Evolutionary conservation across 208 protist genomes (phyloP).

Genomic region (Acanthamoeba triangularis): DNA sequence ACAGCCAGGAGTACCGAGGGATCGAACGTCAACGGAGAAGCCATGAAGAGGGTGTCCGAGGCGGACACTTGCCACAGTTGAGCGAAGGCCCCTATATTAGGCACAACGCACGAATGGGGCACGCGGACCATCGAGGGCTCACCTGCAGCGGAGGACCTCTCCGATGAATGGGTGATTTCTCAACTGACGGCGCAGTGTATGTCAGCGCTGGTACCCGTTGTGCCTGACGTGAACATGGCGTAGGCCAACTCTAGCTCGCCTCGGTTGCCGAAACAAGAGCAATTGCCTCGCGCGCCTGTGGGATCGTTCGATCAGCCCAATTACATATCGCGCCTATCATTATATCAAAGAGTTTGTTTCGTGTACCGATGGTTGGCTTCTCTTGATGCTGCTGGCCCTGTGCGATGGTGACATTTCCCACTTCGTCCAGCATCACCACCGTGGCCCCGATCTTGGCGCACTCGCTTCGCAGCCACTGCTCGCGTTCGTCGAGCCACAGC

Average conservation of each 20-base stretch:
- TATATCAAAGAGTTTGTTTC: background rate
- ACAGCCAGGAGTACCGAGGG: constrained; percentile 61
- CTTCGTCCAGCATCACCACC: background rate
- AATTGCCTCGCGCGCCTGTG: background rate
- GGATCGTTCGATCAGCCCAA: no score
- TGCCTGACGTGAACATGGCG: constrained; percentile 1
- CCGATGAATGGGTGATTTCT: no score
- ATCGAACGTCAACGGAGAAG: constrained; percentile 16
- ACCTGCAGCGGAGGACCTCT: background rate
- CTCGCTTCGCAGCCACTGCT: background rate
- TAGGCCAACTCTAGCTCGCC: background rate
- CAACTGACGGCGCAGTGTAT: background rate
- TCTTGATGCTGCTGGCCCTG: background rate
- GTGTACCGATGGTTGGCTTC: background rate
- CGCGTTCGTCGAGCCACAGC: background rate
- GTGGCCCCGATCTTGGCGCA: background rate
- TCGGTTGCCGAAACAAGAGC: background rate
- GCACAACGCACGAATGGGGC: background rate
- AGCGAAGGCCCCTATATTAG: background rate
- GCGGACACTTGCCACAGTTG: background rate
- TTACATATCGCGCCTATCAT: no score
- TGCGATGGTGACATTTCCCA: background rate
- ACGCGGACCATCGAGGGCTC: background rate
- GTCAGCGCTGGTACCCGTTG: background rate
- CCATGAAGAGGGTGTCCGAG: constrained; percentile 14